Conservation (phyloP, 768 basidiomycete species). For the Suillus occidentalis region DNA sequence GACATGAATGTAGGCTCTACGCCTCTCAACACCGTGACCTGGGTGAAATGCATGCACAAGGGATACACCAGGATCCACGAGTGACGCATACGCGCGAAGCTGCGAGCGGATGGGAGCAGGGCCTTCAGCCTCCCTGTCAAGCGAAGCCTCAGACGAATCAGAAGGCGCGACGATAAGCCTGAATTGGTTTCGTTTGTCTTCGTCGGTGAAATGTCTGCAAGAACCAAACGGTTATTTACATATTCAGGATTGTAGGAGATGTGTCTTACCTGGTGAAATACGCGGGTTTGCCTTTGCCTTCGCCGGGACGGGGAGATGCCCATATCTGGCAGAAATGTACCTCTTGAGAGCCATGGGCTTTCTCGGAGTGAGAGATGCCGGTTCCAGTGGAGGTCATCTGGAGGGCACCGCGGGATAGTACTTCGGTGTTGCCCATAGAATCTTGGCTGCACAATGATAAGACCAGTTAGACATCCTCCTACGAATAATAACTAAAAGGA, state of each 20-base stretch:
- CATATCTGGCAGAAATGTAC: constrained; percentile 74
- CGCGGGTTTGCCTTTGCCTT: constrained; percentile 46
- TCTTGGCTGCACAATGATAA: constrained; percentile 60
- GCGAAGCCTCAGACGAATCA: constrained; percentile 52
- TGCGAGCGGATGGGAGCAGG: constrained; percentile 80
- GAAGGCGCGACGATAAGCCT: constrained; percentile 77
- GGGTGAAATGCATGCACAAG: constrained; percentile 49
- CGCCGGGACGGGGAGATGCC: constrained; percentile 46
- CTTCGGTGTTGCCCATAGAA: constrained; percentile 88
- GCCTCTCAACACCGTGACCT: constrained; percentile 31
- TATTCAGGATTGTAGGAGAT: not conserved
- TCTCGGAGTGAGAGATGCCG: constrained; percentile 84
- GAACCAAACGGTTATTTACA: not conserved
- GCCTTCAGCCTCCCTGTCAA: constrained; percentile 65
- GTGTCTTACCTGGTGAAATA: constrained; percentile 74
- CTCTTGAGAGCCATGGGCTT: constrained; percentile 46
- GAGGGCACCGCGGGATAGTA: constrained; percentile 84
- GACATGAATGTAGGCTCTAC: constrained; percentile 82
- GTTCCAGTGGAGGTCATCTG: constrained; percentile 93
- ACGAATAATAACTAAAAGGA: not conserved
- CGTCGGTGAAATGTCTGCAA: constrained; percentile 71
- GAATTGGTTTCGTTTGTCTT: constrained; percentile 74
- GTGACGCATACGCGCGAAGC: constrained; percentile 70
- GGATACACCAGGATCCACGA: constrained; percentile 58
- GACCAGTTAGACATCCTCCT: not conserved